Base-by-base conservation (phyloP, 371 early-diverging fungal genomes). In the Umbelopsis sp. region DNA sequence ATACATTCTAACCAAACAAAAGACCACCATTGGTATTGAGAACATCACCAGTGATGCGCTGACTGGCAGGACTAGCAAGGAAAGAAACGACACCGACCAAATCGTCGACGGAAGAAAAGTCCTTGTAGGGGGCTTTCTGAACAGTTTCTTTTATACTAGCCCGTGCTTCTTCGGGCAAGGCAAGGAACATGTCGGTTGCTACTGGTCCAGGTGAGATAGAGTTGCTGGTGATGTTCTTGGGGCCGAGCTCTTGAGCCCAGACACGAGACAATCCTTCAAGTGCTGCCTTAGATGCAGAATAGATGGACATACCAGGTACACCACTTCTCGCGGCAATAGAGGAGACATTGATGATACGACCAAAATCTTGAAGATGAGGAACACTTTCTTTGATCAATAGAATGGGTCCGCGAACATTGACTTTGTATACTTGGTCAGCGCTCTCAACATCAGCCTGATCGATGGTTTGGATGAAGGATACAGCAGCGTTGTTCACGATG, bases 21-120 rank as follows among this genome's bases (percentile, higher is more conserved):
- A 29, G 22, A 16, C 72, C 75, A 22, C 75, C 75, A 45, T 74
- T 72, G 25, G 69, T 69, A 14, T 69, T 63, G 63, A 74, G n/a
- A n/a, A 63, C 68, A 65, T 74, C 72, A 11, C 75, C 75, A 63
- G 63, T 74, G 20, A 74, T 72, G 72, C 75, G 72, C 2, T 48
- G 50, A 10, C 70, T 35, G 14, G 50, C 53, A 12, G 69, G 70
- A 9, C 75, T 68, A 4, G 73, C 70, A 41, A 75, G 16, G 50
- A 75, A 73, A 3, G 69, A 50, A 38, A 75, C 41, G 2, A 44
- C 68, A 9, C 44, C 63, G 0, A 73, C 75, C 52, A 75, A 70
- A 20, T 75, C 75, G 0, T 75, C 70, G 4, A 73, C 70, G 11
- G 63, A 63, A 7, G 73, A 73, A 46, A 75, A 24, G 1, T 73